Percentiles rank a stretch among this genome's conserved stretches.
Evolutionary conservation across 2,329 filamentous ascomycete species (phyloP).

Genomic region (Curvularia sp.): DNA sequence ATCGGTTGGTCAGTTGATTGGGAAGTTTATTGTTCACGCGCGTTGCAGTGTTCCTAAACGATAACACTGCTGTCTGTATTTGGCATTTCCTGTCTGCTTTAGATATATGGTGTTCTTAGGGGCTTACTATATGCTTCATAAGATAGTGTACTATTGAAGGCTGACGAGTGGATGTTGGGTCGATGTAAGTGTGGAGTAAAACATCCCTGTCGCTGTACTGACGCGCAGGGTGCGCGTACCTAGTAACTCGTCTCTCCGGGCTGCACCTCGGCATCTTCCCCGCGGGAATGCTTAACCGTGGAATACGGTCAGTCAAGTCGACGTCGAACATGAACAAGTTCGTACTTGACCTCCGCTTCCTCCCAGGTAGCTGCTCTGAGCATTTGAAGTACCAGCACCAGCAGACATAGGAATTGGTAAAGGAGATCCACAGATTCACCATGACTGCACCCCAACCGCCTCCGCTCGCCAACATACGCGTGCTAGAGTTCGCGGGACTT

Average conservation of each 20-base stretch:
- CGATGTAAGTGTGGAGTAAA: not conserved
- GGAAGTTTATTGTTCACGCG: not conserved
- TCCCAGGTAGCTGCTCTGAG: not conserved
- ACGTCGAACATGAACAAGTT: conserved; percentile 33
- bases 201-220: not conserved
- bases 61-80: not conserved
- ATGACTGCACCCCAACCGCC: conserved; percentile 49
- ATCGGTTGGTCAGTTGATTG: not conserved
- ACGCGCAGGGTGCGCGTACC: not conserved
- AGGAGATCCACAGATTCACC: conserved; percentile 1
- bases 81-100: not conserved
- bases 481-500: conserved; percentile 70
- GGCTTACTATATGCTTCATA: not conserved
- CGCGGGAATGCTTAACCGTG: conserved; percentile 44
- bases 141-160: not conserved
- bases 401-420: not conserved
- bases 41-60: not conserved
- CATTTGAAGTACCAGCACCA: conserved; percentile 4
- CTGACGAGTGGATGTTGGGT: not conserved
- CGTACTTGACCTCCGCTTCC: not conserved
- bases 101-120: not conserved
- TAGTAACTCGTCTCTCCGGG: conserved; percentile 8
- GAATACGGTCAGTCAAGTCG: conserved; percentile 34
- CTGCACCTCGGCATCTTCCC: conserved; percentile 44
- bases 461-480: conserved; percentile 64